phyloP scores from a whole-genome alignment of 2,329 filamentous ascomycete species.

The Ceratocystis eucalypticola region DNA sequence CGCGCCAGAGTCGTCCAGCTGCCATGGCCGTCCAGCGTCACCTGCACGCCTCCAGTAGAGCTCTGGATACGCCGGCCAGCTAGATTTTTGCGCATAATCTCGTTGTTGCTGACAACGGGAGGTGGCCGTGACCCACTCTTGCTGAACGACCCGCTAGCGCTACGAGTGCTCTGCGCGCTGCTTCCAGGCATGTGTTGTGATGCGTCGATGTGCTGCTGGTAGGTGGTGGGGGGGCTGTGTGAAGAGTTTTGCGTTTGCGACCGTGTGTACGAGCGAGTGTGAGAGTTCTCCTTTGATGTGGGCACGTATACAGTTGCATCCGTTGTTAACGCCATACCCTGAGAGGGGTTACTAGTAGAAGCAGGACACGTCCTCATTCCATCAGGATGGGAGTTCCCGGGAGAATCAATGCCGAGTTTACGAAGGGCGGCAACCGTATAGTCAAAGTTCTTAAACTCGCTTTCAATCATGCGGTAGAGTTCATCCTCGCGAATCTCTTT shows the following conservation, averaged over 20 bases:
- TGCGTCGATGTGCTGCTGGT: constrained; percentile 3
- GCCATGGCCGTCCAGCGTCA: constrained; percentile 76
- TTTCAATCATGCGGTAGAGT: constrained; percentile 86
- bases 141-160: constrained; percentile 11
- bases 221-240: constrained; percentile 1
- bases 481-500: constrained; percentile 93
- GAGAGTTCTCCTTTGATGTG: constrained; percentile 21
- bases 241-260: background rate
- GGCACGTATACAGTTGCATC: constrained; percentile 35
- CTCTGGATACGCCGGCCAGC: constrained; percentile 51
- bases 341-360: background rate
- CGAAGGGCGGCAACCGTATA: constrained; percentile 64
- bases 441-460: constrained; percentile 86
- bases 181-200: constrained; percentile 13
- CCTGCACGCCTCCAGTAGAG: constrained; percentile 73
- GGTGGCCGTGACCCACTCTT: constrained; percentile 7
- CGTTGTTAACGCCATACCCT: constrained; percentile 34
- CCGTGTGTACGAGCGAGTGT: constrained; percentile 18
- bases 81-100: constrained; percentile 16
- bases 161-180: constrained; percentile 18
- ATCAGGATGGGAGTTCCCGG: background rate
- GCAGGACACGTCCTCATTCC: background rate
- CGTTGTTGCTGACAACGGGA: constrained; percentile 4
- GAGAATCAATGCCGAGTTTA: constrained; percentile 15
- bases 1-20: constrained; percentile 87